A percentile compares a stretch with the other conserved stretches of the same genome.
These are phyloP conservation scores for Eucalyptus cloeziana DNA, from an alignment of 345 rosid genomes.

Conservation along the genomic window DNA sequence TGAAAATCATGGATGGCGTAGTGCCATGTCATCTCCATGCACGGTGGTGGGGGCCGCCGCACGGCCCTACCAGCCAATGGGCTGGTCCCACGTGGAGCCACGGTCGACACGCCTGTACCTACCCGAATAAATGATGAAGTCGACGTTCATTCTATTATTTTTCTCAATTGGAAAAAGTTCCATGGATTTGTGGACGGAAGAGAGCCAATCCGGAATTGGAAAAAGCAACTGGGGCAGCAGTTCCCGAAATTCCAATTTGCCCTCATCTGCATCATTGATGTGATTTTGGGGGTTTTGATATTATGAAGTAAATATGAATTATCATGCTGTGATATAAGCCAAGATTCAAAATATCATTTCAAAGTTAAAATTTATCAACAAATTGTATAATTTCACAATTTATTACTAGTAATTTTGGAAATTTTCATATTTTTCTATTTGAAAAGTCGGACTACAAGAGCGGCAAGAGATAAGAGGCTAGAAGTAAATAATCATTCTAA, in stretches of 20 bases:
- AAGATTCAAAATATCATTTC: not conserved
- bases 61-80: not conserved
- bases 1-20: constrained; percentile 2
- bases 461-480: not conserved
- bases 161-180: not conserved
- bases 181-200: not conserved
- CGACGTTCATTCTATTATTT: not conserved
- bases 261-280: not conserved
- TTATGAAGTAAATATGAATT: not conserved
- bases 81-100: not conserved
- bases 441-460: not conserved
- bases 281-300: not conserved
- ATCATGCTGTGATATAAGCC: not conserved
- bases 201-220: not conserved
- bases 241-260: not conserved
- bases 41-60: not conserved
- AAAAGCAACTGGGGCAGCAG: not conserved
- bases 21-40: constrained; percentile 9
- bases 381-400: not conserved
- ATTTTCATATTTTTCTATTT: not conserved
- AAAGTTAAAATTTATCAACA: not conserved
- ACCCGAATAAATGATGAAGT: not conserved
- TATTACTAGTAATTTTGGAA: not conserved
- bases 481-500: not conserved
- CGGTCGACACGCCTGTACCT: not conserved